Conservation (phyloP, 176 grass and related monocot genomes). For the Oryza brachyantha region DNA sequence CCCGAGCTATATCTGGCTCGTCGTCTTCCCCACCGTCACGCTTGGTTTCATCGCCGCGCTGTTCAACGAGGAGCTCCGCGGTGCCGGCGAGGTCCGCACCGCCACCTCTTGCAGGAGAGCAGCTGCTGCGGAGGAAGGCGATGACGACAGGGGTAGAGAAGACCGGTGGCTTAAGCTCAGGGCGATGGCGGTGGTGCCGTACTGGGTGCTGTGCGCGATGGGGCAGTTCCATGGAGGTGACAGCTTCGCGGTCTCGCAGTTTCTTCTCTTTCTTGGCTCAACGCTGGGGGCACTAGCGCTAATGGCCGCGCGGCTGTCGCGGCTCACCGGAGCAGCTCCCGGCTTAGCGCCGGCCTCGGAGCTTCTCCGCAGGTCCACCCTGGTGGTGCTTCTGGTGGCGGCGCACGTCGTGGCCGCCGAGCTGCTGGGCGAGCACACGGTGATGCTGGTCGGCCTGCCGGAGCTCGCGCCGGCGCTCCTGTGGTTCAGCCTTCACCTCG, state of each 20-base stretch:
- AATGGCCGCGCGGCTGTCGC: background rate
- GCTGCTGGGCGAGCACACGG: background rate
- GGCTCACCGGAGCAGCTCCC: background rate
- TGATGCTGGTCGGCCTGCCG: background rate
- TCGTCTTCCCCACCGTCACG: background rate
- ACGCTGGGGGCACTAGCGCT: background rate
- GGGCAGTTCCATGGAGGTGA: background rate
- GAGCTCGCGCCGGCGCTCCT: constrained; percentile 17
- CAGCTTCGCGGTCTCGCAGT: background rate
- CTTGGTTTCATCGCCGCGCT: background rate
- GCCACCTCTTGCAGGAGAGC: too few relatives aligned
- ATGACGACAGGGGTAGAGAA: too few relatives aligned
- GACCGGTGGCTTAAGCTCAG: background rate
- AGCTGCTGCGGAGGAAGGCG: background rate
- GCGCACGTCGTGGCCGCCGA: background rate
- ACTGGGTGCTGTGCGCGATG: background rate
- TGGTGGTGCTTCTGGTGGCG: background rate
- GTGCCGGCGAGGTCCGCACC: too few relatives aligned
- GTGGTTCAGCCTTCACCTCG: constrained; percentile 12
- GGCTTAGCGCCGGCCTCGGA: background rate
- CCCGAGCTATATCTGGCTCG: background rate
- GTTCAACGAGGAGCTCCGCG: background rate
- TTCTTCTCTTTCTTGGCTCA: constrained; percentile 30
- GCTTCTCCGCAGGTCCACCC: background rate
- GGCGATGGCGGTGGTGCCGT: background rate